Percentiles rank a stretch among this genome's conserved stretches.
phyloP scores from a whole-genome alignment of 148 eudicot species.

The Amaranthus hypochondriacus region DNA sequence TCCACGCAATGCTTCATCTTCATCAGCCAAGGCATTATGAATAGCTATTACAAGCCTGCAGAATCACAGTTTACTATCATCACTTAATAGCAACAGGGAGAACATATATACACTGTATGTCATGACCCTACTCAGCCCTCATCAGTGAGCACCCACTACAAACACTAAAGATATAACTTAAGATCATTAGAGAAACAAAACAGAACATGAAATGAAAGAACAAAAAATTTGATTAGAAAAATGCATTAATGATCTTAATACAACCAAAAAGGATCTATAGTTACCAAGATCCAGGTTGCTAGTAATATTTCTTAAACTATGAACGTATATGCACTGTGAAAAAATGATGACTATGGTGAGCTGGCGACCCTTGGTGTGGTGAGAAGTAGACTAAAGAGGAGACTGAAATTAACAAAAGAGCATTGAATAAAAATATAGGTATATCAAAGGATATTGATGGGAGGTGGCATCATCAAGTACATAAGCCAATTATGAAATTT shows the following conservation, averaged over 20 bases:
- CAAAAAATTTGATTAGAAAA: not conserved
- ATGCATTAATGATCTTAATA: not conserved
- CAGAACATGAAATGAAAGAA: not conserved
- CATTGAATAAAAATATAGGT: not conserved
- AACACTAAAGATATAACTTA: not conserved
- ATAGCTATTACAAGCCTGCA: conserved; percentile 77
- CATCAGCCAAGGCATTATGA: conserved; percentile 49
- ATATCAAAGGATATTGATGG: not conserved
- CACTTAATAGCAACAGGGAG: not conserved
- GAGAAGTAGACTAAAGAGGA: not conserved
- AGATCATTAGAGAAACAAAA: not conserved
- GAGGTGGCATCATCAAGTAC: not conserved
- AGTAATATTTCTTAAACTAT: not conserved
- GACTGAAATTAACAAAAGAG: no score
- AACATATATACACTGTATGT: not conserved
- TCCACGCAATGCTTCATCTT: conserved; percentile 53
- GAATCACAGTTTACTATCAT: conserved; percentile 8
- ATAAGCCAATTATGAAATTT: not conserved
- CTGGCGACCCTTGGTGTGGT: not conserved
- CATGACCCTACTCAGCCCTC: not conserved
- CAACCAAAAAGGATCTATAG: not conserved
- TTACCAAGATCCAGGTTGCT: not conserved
- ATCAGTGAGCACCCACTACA: not conserved
- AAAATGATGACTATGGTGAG: not conserved
- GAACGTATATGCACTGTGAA: not conserved